Conservation (phyloP, 305 asterid species). For the Solanum hybrid region DNA sequence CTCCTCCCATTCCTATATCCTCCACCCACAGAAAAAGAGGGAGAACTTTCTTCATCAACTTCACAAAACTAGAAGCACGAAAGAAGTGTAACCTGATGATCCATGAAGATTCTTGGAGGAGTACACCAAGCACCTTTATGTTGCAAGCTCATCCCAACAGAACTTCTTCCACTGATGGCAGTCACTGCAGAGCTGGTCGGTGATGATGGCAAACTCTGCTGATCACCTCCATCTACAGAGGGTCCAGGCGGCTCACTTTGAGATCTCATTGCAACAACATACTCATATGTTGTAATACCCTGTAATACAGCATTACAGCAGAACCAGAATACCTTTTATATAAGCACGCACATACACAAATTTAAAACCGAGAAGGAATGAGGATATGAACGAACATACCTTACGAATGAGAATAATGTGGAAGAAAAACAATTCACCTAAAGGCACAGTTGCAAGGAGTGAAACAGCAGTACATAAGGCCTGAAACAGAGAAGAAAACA, state of each 20-base stretch:
- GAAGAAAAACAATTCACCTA: conserved; percentile 89
- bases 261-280: conserved; percentile 86
- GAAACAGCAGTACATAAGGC: conserved; percentile 82
- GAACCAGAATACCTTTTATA: not conserved
- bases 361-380: not conserved
- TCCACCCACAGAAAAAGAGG: not conserved
- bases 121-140: conserved; percentile 98
- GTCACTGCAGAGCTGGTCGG: conserved; percentile 96
- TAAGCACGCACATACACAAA: not conserved
- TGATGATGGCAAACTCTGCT: conserved; percentile 82
- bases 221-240: conserved; percentile 75
- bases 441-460: conserved; percentile 74
- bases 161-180: conserved; percentile 87
- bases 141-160: conserved; percentile 83
- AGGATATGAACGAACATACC: conserved; percentile 31
- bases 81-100: conserved; percentile 60
- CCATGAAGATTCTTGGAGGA: conserved; percentile 94
- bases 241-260: conserved; percentile 96
- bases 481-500: conserved; percentile 30
- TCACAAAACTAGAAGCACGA: not conserved
- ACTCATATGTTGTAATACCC: conserved; percentile 97
- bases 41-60: not conserved
- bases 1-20: not conserved
- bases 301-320: conserved; percentile 9
- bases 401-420: conserved; percentile 85